These are phyloP conservation scores for Aspergillus udagawae DNA, from an alignment of 2,329 filamentous ascomycete genomes.

Conservation along the genomic window DNA sequence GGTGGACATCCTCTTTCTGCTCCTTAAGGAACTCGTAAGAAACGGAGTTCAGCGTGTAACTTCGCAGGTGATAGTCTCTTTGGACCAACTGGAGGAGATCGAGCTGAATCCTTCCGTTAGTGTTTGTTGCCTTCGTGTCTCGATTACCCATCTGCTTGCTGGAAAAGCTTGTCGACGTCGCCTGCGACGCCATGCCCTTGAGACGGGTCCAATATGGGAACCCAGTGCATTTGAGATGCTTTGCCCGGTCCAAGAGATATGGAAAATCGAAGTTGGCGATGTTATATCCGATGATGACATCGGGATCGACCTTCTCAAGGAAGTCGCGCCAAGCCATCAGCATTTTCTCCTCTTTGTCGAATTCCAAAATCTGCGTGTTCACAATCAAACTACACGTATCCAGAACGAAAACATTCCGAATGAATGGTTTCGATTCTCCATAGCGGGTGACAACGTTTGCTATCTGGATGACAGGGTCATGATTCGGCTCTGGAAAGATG, in stretches of 20 bases:
- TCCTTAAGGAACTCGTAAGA: slow-evolving; percentile 92
- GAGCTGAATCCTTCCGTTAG: slow-evolving; percentile 85
- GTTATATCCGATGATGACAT: slow-evolving; percentile 98
- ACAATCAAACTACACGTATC: slow-evolving; percentile 91
- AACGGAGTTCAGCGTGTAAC: slow-evolving; percentile 96
- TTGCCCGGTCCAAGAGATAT: slow-evolving; percentile 85
- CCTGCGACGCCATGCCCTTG: slow-evolving; percentile 63
- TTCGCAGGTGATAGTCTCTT: slow-evolving; percentile 88
- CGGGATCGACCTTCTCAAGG: slow-evolving; percentile 82
- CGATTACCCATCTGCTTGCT: slow-evolving; percentile 98
- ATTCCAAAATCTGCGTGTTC: slow-evolving; percentile 87
- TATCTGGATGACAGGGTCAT: slow-evolving; percentile 96
- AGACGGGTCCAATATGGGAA: slow-evolving; percentile 89
- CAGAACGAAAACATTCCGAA: slow-evolving; percentile 93
- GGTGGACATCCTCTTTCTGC: slow-evolving; percentile 97
- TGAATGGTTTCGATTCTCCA: slow-evolving; percentile 91
- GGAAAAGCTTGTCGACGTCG: slow-evolving; percentile 80
- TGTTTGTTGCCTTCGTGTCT: slow-evolving; percentile 91
- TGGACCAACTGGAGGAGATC: slow-evolving; percentile 94
- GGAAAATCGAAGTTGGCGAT: slow-evolving; percentile 98
- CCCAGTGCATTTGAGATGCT: slow-evolving; percentile 69
- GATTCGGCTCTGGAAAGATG: slow-evolving; percentile 87
- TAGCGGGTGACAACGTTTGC: slow-evolving; percentile 93
- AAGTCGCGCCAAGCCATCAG: slow-evolving; percentile 90
- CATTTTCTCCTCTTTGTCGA: slow-evolving; percentile 79